A percentile compares a stretch with the other conserved stretches of the same genome.
Conservation (phyloP, 352 stramenopile species). For the Pythium sp. region DNA sequence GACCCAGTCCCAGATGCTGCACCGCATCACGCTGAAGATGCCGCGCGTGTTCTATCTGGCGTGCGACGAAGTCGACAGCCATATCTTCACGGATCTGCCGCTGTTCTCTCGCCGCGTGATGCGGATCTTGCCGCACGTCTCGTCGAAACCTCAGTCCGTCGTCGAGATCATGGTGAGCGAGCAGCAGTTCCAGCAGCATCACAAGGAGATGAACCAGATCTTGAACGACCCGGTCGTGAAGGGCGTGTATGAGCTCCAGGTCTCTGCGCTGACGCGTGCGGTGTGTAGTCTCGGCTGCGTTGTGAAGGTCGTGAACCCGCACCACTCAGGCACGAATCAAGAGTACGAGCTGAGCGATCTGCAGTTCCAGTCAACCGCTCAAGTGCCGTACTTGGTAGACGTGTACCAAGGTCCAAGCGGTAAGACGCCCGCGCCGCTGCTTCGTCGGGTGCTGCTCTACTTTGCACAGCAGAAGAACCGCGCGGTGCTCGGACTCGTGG, state of each 20-base stretch:
- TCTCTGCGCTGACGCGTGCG: conserved; percentile 86
- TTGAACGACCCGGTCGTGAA: conserved; percentile 77
- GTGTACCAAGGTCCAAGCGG: conserved; percentile 18
- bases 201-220: conserved; percentile 78
- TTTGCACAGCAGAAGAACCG: conserved; percentile 70
- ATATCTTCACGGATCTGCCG: conserved; percentile 65
- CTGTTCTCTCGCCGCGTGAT: conserved; percentile 50
- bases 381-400: conserved; percentile 62
- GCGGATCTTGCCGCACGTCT: conserved; percentile 53
- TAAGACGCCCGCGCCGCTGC: conserved; percentile 19
- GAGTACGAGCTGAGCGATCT: conserved; percentile 69
- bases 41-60: conserved; percentile 67
- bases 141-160: conserved; percentile 53
- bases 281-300: conserved; percentile 92
- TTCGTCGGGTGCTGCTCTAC: conserved; percentile 65
- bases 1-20: conserved; percentile 61
- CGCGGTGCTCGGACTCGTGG: conserved; percentile 49
- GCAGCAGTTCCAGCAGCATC: conserved; percentile 65
- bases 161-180: conserved; percentile 72
- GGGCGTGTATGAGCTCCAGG: conserved; percentile 93
- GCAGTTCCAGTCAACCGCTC: conserved; percentile 70
- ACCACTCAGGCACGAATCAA: conserved; percentile 36
- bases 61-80: conserved; percentile 68
- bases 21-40: conserved; percentile 71
- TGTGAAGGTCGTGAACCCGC: conserved; percentile 53